Evolutionary conservation across 2,329 filamentous ascomycete species (phyloP).

Genomic region (Aspergillus persii): DNA sequence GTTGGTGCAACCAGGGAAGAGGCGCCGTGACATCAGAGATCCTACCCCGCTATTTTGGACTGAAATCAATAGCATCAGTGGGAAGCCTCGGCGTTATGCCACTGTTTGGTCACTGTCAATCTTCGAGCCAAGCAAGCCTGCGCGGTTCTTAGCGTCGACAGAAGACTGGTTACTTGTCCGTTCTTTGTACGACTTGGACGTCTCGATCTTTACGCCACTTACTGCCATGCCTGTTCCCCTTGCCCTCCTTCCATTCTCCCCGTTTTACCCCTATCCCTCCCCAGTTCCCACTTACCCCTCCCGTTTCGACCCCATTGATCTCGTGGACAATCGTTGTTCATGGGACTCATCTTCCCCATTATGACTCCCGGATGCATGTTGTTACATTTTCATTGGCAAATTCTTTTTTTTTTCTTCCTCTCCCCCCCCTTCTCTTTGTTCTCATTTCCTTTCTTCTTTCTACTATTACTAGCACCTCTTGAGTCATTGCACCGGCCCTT

Average conservation of each 20-base stretch:
- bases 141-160: neutral
- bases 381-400: slow-evolving; percentile 13
- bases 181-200: neutral
- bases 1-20: slow-evolving; percentile 17
- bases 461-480: slow-evolving; percentile 13
- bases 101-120: slow-evolving; percentile 9
- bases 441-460: slow-evolving; percentile 9
- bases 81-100: slow-evolving; percentile 15
- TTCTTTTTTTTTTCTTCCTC: neutral
- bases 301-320: neutral
- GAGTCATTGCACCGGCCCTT: slow-evolving; percentile 1
- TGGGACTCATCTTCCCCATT: slow-evolving; percentile 14
- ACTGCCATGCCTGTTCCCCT: slow-evolving; percentile 7
- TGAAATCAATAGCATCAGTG: slow-evolving; percentile 5
- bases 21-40: slow-evolving; percentile 14
- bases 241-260: neutral
- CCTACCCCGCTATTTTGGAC: slow-evolving; percentile 6
- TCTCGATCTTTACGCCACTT: slow-evolving; percentile 1
- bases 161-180: neutral
- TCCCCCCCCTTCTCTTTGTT: neutral
- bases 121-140: neutral
- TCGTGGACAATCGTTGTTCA: slow-evolving; percentile 1
- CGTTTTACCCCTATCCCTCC: neutral
- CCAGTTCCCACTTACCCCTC: neutral
- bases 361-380: slow-evolving; percentile 20